Percentiles rank a stretch among this genome's conserved stretches.
These are phyloP conservation scores for Xylariaceae sp. DNA, from an alignment of 2,329 filamentous ascomycete species.

Conservation along the genomic window DNA sequence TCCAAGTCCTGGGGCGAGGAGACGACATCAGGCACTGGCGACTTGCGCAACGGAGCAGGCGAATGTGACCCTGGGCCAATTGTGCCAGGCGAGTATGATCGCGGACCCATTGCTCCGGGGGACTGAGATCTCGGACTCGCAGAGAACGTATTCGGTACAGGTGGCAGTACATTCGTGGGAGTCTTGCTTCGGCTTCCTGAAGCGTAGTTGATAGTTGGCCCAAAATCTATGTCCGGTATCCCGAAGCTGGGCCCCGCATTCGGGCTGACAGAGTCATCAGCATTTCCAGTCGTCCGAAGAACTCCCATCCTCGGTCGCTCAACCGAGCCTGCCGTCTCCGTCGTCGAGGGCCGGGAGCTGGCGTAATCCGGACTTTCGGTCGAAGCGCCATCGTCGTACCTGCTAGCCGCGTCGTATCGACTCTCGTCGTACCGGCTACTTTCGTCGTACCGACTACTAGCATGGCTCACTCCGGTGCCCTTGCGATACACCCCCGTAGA, in stretches of 20 bases:
- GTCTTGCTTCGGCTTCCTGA: conserved; percentile 16
- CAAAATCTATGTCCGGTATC: conserved; percentile 76
- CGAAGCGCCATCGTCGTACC: conserved; percentile 57
- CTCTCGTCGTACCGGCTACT: conserved; percentile 29
- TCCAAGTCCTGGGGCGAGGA: conserved; percentile 41
- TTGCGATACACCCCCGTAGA: conserved; percentile 22
- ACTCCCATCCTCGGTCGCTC: conserved; percentile 72
- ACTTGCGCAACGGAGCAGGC: conserved; percentile 7
- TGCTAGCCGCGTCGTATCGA: conserved; percentile 48
- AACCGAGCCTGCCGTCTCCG: conserved; percentile 40
- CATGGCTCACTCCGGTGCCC: conserved; percentile 27
- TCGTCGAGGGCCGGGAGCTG: conserved; percentile 53
- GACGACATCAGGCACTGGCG: conserved; percentile 18
- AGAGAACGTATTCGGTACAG: conserved; percentile 24
- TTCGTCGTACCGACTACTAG: conserved; percentile 32
- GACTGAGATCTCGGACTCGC: conserved; percentile 22
- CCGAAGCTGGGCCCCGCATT: conserved; percentile 32
- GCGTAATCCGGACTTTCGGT: conserved; percentile 69
- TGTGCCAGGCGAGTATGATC: conserved; percentile 9
- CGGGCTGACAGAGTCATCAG: conserved; percentile 15
- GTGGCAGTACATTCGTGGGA: conserved; percentile 8
- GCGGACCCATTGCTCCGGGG: conserved; percentile 7
- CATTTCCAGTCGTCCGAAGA: conserved; percentile 66
- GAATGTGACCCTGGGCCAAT: conserved; percentile 17
- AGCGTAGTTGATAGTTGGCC: conserved; percentile 65